Evolutionary conservation across 345 rosid genomes (phyloP), one percentile per base, ranked within the genome.

Genomic region (Luvunga scandens): DNA sequence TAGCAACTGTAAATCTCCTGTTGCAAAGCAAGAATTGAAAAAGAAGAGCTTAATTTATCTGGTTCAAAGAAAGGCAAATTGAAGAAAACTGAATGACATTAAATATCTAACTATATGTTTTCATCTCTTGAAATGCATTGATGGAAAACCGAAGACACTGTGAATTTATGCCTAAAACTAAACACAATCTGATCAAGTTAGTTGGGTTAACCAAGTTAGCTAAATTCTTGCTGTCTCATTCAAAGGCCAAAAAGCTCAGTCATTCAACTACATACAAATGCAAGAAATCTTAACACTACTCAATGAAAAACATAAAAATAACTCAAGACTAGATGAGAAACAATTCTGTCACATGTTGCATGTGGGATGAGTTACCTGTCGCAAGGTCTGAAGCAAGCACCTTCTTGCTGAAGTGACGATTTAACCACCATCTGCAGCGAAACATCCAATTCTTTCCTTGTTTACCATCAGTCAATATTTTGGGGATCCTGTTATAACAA

Each of bases 1-100:
- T 71, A 90, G 72, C 65, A 86, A 87, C 85, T 90, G 82, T 84
- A 77, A 22, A 34, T 83, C 83, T 81, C 91, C 95, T 91, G 83
- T 59, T 25, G 69, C 68, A 70, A 31, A 63, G 12, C 61, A 13
- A 10, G 60, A 2, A 61, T 59, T 68, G 24, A 61, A 2, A 25
- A 45, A 2, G 24, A 59, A 19, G 34, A 39, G 50, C 13, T 31
- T 30, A 5, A 62, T 5, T 62, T 22, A 0, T 38, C 39, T 16
- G 19, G 62, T 24, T 36, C 13, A 21, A 33, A n/a, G 4, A 27
- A 34, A 30, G 57, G 57, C 22, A 53, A 53, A 45, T 45, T 45
- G 50, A 13, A 45, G 5, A 45, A 45, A 45, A 45, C 50, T 45
- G 50, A 13, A 45, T 45, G 50, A 45, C 50, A 45, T 12, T 45